A percentile compares a stretch with the other conserved stretches of the same genome.
These are phyloP conservation scores for Verticillium albo-atrum DNA, from an alignment of 2,329 filamentous ascomycete species.

Conservation along the genomic window DNA sequence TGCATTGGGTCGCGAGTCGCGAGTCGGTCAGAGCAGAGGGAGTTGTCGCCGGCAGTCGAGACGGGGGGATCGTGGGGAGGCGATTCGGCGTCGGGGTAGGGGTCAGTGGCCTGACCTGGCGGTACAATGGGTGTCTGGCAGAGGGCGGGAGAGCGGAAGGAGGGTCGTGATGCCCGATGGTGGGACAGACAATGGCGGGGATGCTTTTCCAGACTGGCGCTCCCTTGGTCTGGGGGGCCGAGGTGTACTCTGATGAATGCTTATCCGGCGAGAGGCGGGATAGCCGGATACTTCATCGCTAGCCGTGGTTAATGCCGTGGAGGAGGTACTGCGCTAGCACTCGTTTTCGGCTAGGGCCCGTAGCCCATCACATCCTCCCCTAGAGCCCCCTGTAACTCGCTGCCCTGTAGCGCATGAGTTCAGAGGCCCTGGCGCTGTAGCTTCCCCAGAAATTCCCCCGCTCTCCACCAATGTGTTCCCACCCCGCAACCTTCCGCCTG, in stretches of 20 bases:
- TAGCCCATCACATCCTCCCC: background rate
- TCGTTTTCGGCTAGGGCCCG: no score
- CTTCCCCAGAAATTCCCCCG: background rate
- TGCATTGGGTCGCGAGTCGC: background rate
- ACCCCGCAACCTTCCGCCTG: background rate
- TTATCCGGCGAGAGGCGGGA: background rate
- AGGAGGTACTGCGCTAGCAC: background rate
- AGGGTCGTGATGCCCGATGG: background rate
- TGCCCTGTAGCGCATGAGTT: background rate
- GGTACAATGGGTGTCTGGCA: background rate
- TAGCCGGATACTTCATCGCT: background rate
- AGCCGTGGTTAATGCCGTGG: background rate
- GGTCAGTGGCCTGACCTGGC: background rate
- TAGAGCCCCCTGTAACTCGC: background rate
- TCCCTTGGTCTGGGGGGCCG: background rate
- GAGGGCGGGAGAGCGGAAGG: background rate
- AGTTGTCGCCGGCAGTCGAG: background rate
- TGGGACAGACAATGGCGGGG: background rate
- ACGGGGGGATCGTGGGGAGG: background rate
- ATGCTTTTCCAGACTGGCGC: background rate
- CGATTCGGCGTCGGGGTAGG: background rate
- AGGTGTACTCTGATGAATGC: background rate
- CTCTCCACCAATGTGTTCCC: background rate
- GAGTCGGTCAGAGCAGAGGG: background rate
- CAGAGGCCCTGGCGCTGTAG: background rate